Conservation (phyloP, 164 flowering plant genomes). For the Chimonanthus praecox region DNA sequence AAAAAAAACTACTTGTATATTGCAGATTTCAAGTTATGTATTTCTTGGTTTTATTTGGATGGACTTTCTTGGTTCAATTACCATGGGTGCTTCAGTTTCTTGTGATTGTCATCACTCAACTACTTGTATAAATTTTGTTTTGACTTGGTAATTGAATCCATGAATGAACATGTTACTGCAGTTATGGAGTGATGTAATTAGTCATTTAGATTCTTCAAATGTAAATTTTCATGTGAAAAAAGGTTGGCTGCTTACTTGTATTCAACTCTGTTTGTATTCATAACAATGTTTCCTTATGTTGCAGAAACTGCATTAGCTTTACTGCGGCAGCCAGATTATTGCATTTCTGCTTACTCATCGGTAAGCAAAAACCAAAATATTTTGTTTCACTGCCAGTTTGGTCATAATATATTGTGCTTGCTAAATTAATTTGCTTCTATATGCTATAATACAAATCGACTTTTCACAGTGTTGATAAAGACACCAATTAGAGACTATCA, state of each 20-base stretch:
- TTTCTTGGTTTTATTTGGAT: too few species aligned
- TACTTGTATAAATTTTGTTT: too few species aligned
- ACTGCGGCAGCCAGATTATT: conserved; percentile 92
- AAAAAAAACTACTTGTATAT: too few species aligned
- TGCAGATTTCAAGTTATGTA: too few species aligned
- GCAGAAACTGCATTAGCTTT: conserved; percentile 85
- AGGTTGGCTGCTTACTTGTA: background rate
- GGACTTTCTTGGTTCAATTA: too few species aligned
- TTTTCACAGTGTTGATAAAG: too few species aligned
- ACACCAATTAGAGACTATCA: too few species aligned
- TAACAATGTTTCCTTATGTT: conserved; percentile 10
- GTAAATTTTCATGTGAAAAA: background rate
- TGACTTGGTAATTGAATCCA: background rate
- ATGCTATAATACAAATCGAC: too few species aligned
- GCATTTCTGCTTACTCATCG: conserved; percentile 92
- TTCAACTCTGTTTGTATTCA: background rate
- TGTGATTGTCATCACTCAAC: background rate
- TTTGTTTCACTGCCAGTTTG: too few species aligned
- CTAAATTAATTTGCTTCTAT: too few species aligned
- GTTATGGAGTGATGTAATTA: background rate
- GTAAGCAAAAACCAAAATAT: conserved; percentile 37
- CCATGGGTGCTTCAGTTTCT: background rate
- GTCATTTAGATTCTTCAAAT: background rate
- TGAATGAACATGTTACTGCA: background rate
- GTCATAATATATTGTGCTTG: too few species aligned